Conservation (phyloP, 2,329 filamentous ascomycete species). For the Malbranchea cinnamomea region DNA sequence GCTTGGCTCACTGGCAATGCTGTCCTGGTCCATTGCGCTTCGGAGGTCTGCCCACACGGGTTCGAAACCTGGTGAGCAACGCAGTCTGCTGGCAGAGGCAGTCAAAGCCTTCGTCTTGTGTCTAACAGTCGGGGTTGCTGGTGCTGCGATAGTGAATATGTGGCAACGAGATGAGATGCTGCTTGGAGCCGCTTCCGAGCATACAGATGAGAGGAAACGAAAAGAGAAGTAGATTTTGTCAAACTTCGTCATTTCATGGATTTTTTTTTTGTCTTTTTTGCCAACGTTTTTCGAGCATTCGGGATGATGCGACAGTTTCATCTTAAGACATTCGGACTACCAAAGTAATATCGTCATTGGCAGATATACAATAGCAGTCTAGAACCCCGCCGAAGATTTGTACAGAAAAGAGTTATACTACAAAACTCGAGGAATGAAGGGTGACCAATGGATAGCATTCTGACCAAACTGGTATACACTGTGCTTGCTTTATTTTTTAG, state of each 20-base stretch:
- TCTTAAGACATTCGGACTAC: too few relatives aligned
- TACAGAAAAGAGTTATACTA: too few relatives aligned
- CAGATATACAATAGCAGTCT: too few relatives aligned
- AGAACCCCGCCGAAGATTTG: too few relatives aligned
- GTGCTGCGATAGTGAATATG: constrained; percentile 30
- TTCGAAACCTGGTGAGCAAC: constrained; percentile 13
- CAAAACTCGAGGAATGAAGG: too few relatives aligned
- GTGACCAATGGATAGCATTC: background rate
- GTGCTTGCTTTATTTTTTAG: constrained; percentile 59
- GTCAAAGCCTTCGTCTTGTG: constrained; percentile 23
- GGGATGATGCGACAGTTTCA: too few relatives aligned
- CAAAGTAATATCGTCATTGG: too few relatives aligned
- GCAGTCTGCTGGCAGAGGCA: constrained; percentile 16
- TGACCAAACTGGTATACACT: constrained; percentile 8
- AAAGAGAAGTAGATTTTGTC: constrained; percentile 16
- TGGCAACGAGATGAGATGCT: constrained; percentile 37
- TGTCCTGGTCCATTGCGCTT: constrained; percentile 32
- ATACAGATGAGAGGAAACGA: constrained; percentile 7
- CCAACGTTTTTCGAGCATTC: too few relatives aligned
- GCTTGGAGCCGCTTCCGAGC: constrained; percentile 10
- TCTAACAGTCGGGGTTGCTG: constrained; percentile 29
- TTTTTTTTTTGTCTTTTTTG: too few relatives aligned
- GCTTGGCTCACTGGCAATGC: constrained; percentile 26
- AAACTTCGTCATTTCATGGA: background rate
- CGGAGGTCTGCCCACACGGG: constrained; percentile 16